Percentiles rank a stretch among this genome's conserved stretches.
phyloP scores from a whole-genome alignment of 2,329 filamentous ascomycete species.

The Arthrobotrys entomopaga region DNA sequence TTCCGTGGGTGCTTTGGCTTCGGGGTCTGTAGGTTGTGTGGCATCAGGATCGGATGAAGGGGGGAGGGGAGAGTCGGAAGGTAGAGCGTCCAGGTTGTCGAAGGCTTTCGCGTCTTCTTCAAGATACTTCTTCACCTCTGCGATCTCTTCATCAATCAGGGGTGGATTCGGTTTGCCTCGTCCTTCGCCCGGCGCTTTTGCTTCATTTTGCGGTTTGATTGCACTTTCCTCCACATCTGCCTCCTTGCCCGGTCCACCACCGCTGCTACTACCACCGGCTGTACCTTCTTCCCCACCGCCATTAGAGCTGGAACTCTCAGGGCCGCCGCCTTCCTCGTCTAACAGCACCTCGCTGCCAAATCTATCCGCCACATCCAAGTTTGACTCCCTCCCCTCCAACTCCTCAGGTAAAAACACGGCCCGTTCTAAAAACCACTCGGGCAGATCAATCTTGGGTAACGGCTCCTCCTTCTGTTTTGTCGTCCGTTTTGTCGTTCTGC shows the following conservation, averaged over 20 bases:
- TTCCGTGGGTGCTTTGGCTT: constrained; percentile 14
- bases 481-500: constrained; percentile 37
- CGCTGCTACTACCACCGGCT: constrained; percentile 28
- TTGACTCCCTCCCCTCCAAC: constrained; percentile 28
- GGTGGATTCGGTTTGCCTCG: constrained; percentile 30
- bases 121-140: constrained; percentile 1
- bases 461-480: constrained; percentile 42
- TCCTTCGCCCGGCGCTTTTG: constrained; percentile 4
- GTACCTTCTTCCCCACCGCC: constrained; percentile 34
- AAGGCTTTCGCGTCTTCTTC: neutral
- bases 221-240: constrained; percentile 28
- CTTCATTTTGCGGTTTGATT: constrained; percentile 5
- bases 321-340: constrained; percentile 47
- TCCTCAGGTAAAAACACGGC: constrained; percentile 65
- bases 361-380: constrained; percentile 53
- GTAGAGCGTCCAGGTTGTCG: neutral
- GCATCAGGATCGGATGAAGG: constrained; percentile 3
- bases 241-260: constrained; percentile 50
- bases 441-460: constrained; percentile 65
- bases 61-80: neutral
- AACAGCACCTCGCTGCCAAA: constrained; percentile 55
- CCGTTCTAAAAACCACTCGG: constrained; percentile 68
- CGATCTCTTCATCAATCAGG: constrained; percentile 45
- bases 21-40: constrained; percentile 18
- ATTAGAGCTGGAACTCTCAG: constrained; percentile 38